Evolutionary conservation across 768 basidiomycete genomes (phyloP).

Genomic region (Kwoniella sp.): DNA sequence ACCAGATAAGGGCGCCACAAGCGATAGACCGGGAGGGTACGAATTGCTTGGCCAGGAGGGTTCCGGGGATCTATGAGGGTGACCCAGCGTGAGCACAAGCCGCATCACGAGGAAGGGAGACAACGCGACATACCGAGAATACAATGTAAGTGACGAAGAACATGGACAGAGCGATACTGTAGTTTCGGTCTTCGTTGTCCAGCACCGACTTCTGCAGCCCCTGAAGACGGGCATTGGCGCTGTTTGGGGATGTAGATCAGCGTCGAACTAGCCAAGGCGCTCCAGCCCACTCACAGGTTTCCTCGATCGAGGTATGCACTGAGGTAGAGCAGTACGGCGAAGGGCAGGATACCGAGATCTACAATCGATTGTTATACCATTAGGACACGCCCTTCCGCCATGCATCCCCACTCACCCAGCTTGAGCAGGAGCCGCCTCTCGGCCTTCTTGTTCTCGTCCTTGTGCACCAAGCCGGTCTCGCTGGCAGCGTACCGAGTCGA

Average conservation of each 20-base stretch:
- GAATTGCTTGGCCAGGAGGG: slow-evolving; percentile 48
- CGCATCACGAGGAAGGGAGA: not conserved
- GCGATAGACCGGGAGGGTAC: slow-evolving; percentile 50
- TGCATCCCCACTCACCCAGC: slow-evolving; percentile 27
- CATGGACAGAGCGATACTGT: slow-evolving; percentile 46
- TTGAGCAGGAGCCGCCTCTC: slow-evolving; percentile 36
- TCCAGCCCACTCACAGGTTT: slow-evolving; percentile 38
- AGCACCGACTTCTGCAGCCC: slow-evolving; percentile 49
- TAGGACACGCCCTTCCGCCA: not conserved
- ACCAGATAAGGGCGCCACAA: slow-evolving; percentile 51
- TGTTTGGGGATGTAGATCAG: not conserved
- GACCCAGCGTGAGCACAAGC: not conserved
- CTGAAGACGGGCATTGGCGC: slow-evolving; percentile 47
- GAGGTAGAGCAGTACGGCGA: slow-evolving; percentile 51
- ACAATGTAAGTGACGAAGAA: slow-evolving; percentile 51
- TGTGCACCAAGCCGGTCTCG: slow-evolving; percentile 18
- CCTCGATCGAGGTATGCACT: slow-evolving; percentile 53
- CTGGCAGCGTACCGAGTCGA: slow-evolving; percentile 24
- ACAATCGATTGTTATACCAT: not conserved
- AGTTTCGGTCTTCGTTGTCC: slow-evolving; percentile 42
- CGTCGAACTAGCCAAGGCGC: not conserved
- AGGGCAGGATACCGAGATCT: slow-evolving; percentile 51
- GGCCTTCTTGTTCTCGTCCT: slow-evolving; percentile 24
- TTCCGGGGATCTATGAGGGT: slow-evolving; percentile 48
- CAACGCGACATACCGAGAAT: slow-evolving; percentile 15